These are phyloP conservation scores for Claviceps pazoutovae DNA, from an alignment of 2,329 filamentous ascomycete species.

Conservation along the genomic window DNA sequence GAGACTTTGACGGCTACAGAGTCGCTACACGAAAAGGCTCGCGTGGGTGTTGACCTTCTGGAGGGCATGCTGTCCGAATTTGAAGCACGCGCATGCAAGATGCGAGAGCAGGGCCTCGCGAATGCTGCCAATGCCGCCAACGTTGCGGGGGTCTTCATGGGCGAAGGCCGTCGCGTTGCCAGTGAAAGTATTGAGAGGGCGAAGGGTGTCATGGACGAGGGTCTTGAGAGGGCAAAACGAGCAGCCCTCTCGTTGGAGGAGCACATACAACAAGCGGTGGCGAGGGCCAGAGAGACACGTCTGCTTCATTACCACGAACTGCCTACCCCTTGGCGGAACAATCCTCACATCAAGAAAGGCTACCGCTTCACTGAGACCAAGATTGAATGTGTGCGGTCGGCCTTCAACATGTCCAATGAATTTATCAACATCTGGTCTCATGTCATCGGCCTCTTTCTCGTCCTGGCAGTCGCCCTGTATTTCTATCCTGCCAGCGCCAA, in stretches of 20 bases:
- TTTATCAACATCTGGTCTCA: constrained; percentile 98
- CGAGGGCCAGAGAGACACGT: constrained; percentile 62
- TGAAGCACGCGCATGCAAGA: constrained; percentile 65
- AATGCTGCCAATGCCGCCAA: constrained; percentile 47
- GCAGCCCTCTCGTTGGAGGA: constrained; percentile 74
- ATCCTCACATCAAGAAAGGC: constrained; percentile 80
- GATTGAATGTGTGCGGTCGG: constrained; percentile 71
- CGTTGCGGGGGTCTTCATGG: constrained; percentile 59
- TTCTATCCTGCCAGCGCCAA: constrained; percentile 84
- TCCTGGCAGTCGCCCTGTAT: constrained; percentile 83
- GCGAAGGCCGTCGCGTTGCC: constrained; percentile 64
- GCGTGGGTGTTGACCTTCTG: constrained; percentile 73
- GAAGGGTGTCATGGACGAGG: constrained; percentile 63
- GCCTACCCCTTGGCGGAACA: constrained; percentile 83
- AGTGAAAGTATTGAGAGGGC: constrained; percentile 67
- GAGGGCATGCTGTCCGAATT: constrained; percentile 77
- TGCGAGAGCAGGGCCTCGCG: constrained; percentile 62
- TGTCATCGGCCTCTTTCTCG: constrained; percentile 72
- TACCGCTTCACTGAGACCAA: constrained; percentile 93
- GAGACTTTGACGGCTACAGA: constrained; percentile 73
- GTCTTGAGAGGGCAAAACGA: constrained; percentile 66
- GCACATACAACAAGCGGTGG: constrained; percentile 66
- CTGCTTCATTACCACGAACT: constrained; percentile 82
- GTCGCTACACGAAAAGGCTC: constrained; percentile 81
- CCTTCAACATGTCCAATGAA: constrained; percentile 81